Percentiles rank a stretch among this genome's conserved stretches.
These are phyloP conservation scores for Fusarium beomiforme DNA, from an alignment of 2,329 filamentous ascomycete genomes.

Conservation along the genomic window DNA sequence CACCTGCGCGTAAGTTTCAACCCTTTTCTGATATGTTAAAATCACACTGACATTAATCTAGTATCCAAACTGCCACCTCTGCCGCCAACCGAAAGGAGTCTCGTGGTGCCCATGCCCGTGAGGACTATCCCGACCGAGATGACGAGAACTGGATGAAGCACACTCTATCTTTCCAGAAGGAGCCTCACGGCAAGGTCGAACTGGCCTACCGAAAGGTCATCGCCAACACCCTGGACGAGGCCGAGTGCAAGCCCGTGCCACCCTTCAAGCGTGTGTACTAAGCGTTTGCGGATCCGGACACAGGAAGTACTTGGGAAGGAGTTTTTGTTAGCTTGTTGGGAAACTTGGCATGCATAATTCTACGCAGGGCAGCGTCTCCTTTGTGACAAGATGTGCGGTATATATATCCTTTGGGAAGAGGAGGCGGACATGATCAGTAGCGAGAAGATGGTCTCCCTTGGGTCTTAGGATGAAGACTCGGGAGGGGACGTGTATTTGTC, in stretches of 20 bases:
- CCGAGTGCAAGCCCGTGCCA: conserved; percentile 94
- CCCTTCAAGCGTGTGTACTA: conserved; percentile 97
- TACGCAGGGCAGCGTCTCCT: conserved; percentile 42
- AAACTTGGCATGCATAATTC: conserved; percentile 43
- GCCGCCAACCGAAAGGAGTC: conserved; percentile 97
- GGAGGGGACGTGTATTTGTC: conserved; percentile 36
- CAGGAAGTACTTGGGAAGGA: conserved; percentile 25
- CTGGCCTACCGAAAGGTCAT: conserved; percentile 88
- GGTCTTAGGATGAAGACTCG: conserved; percentile 14
- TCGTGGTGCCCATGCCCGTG: conserved; percentile 94
- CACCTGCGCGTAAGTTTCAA: conserved; percentile 85
- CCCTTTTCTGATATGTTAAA: not conserved
- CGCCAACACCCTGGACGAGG: conserved; percentile 86
- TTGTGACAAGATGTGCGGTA: conserved; percentile 43
- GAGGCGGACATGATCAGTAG: conserved; percentile 12
- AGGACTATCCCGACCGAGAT: conserved; percentile 95
- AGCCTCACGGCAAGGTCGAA: conserved; percentile 87
- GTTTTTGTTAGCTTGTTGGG: conserved; percentile 42
- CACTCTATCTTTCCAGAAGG: conserved; percentile 94
- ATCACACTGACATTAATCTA: conserved; percentile 47
- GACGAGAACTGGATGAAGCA: conserved; percentile 99
- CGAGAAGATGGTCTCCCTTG: conserved; percentile 26
- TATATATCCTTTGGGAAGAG: conserved; percentile 42
- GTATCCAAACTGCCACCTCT: conserved; percentile 88
- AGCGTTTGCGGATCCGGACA: conserved; percentile 31